Evolutionary conservation across 2,329 filamentous ascomycete species (phyloP).

Genomic region (Sporothrix variecibatus): DNA sequence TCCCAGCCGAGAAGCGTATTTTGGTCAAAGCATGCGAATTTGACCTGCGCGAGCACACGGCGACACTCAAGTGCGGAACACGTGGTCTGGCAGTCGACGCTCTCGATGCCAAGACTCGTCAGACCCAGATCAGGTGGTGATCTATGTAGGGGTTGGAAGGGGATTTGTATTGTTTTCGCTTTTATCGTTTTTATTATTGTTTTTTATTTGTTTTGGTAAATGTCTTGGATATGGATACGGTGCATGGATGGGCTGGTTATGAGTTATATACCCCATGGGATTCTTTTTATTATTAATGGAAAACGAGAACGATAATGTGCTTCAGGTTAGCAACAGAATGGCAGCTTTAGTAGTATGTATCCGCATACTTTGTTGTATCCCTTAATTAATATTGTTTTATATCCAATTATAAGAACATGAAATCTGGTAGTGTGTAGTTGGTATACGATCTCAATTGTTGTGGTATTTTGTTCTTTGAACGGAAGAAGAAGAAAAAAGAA

Average conservation of each 20-base stretch:
- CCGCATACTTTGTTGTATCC: too few relatives aligned
- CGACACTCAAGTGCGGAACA: constrained; percentile 56
- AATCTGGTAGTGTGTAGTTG: too few relatives aligned
- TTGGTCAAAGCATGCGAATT: constrained; percentile 61
- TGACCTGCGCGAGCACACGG: constrained; percentile 54
- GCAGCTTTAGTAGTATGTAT: background rate
- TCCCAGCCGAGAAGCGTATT: constrained; percentile 57
- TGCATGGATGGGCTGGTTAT: background rate
- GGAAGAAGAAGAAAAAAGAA: too few relatives aligned
- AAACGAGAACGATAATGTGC: too few relatives aligned
- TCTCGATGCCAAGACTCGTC: constrained; percentile 50
- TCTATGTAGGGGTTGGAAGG: background rate
- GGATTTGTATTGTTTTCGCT: background rate
- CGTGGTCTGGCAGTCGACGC: constrained; percentile 51
- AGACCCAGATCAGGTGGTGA: constrained; percentile 52
- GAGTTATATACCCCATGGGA: background rate
- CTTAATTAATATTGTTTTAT: too few relatives aligned
- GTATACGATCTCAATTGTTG: too few relatives aligned
- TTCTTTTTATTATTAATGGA: background rate
- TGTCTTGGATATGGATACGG: background rate
- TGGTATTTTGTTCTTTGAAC: too few relatives aligned
- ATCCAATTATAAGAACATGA: too few relatives aligned
- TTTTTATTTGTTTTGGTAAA: background rate
- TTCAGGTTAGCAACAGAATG: background rate
- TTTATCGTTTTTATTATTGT: background rate